Conservation (phyloP, 768 basidiomycete species). For the Boletellus ananas region DNA sequence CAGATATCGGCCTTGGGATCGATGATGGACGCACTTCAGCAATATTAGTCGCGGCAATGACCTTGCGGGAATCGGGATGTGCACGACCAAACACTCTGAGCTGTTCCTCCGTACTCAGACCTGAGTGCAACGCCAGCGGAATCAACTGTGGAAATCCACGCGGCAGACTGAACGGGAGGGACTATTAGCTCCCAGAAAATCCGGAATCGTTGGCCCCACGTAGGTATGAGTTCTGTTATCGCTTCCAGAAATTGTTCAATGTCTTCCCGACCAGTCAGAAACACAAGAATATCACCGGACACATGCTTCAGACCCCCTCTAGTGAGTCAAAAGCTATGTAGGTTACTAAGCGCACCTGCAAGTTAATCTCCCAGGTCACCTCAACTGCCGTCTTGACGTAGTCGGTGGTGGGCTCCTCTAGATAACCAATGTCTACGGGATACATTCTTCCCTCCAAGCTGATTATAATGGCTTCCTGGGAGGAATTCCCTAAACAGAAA, state of each 20-base stretch:
- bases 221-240: slow-evolving; percentile 71
- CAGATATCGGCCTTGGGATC: background rate
- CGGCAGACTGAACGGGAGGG: slow-evolving; percentile 39
- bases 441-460: slow-evolving; percentile 93
- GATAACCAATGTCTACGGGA: slow-evolving; percentile 91
- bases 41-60: slow-evolving; percentile 92
- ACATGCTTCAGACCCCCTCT: slow-evolving; percentile 50
- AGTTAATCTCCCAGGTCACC: slow-evolving; percentile 76
- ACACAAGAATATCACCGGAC: slow-evolving; percentile 87
- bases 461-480: slow-evolving; percentile 75
- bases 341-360: slow-evolving; percentile 50
- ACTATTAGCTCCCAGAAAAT: background rate
- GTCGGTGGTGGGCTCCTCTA: slow-evolving; percentile 71
- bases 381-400: slow-evolving; percentile 82
- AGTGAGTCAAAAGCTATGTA: background rate
- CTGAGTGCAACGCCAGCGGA: slow-evolving; percentile 83
- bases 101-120: slow-evolving; percentile 85
- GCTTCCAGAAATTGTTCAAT: slow-evolving; percentile 86
- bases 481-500: slow-evolving; percentile 64
- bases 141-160: slow-evolving; percentile 53
- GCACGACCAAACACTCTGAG: slow-evolving; percentile 77
- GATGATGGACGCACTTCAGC: slow-evolving; percentile 63
- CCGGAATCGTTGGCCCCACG: slow-evolving; percentile 38
- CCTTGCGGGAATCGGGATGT: slow-evolving; percentile 76
- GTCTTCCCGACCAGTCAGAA: slow-evolving; percentile 94